Evolutionary conservation across 108 stramenopile genomes (phyloP).

Genomic region (Pseudonitzschia pungens): DNA sequence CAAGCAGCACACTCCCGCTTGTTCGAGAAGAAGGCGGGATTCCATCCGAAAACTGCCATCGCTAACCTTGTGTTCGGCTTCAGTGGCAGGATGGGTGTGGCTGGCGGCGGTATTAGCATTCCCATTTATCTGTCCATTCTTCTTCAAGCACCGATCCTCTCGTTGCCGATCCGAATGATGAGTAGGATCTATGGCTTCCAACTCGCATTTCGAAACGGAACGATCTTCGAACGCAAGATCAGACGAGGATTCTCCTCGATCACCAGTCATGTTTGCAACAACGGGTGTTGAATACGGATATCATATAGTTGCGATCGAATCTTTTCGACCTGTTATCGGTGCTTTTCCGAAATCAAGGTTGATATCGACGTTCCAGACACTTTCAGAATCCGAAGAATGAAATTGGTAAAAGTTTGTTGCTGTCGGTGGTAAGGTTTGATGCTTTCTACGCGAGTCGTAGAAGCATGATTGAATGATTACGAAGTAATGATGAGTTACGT

Average conservation of each 20-base stretch:
- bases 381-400: too few relatives aligned
- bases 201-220: neutral
- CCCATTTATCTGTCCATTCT: neutral
- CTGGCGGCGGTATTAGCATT: neutral
- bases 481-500: too few relatives aligned
- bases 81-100: neutral
- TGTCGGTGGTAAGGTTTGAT: too few relatives aligned
- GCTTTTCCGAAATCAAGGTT: too few relatives aligned
- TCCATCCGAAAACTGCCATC: neutral
- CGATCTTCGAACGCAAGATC: neutral
- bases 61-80: neutral
- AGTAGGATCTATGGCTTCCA: neutral
- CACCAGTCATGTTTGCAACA: too few relatives aligned
- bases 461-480: too few relatives aligned
- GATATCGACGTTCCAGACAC: too few relatives aligned
- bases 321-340: too few relatives aligned
- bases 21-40: slow-evolving; percentile 1
- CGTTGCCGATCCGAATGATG: neutral
- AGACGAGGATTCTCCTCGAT: neutral
- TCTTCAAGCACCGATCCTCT: neutral
- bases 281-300: too few relatives aligned
- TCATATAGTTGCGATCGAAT: too few relatives aligned
- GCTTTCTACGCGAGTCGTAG: too few relatives aligned
- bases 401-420: too few relatives aligned
- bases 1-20: neutral